phyloP scores from a whole-genome alignment of 305 asterid genomes.

The Salvia sclarea region DNA sequence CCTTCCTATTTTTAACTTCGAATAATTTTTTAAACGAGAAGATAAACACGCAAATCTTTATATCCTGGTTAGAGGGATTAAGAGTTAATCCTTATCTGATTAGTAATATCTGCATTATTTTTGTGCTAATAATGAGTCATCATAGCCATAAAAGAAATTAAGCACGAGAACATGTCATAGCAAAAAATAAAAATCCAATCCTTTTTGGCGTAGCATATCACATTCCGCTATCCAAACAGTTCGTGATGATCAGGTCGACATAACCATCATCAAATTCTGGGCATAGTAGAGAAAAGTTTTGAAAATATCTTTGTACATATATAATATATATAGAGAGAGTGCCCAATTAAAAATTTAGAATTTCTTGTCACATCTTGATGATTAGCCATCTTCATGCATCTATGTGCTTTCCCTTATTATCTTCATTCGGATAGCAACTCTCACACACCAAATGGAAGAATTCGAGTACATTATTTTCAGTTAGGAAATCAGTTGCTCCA shows the following conservation, averaged over 20 bases:
- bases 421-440: constrained; percentile 32
- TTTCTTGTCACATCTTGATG: constrained; percentile 33
- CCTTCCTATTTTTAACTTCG: not conserved
- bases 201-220: not conserved
- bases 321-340: not conserved
- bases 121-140: constrained; percentile 28
- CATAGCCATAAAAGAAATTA: constrained; percentile 2
- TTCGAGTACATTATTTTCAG: too few species aligned
- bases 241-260: constrained; percentile 23
- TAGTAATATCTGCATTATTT: constrained; percentile 7
- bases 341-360: constrained; percentile 25
- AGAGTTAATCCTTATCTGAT: constrained; percentile 37
- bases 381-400: constrained; percentile 30
- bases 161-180: constrained; percentile 6
- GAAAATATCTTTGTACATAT: constrained; percentile 31
- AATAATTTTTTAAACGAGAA: not conserved
- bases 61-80: constrained; percentile 3
- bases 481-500: too few species aligned
- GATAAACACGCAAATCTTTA: constrained; percentile 31
- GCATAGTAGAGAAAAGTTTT: constrained; percentile 31
- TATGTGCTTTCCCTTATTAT: constrained; percentile 39
- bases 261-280: constrained; percentile 32
- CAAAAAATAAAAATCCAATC: not conserved
- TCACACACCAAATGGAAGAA: not conserved
- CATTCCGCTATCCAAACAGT: constrained; percentile 33